Evolutionary conservation across 1,284 basidiomycete genomes (phyloP), one percentile per base, ranked within the genome.

Genomic region (Chalciporus sp.): DNA sequence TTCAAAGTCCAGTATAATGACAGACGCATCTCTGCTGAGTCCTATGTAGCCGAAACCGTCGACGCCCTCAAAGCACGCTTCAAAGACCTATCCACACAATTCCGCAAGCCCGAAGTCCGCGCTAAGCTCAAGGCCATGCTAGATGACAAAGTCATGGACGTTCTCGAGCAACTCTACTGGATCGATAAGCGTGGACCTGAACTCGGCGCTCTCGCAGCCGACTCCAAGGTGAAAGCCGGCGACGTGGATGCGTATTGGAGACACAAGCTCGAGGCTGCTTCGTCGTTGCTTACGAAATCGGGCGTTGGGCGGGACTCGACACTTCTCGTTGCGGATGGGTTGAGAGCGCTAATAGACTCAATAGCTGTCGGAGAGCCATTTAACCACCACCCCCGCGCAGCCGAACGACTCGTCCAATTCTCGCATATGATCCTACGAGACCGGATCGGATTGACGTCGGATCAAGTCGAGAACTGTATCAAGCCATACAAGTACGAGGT

Each of bases 1-100:
- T 99, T 99, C 84, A 99, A 99, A 74, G 95, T 99, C 1, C 94
- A 98, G 72, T 99, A 99, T 79, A 99, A 99, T 69, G 97, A 99
- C 73, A 86, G 94, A 19, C 84, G 91, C 26, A 92, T 98, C 61
- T 92, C 92, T 0, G 88, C 97, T 11, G 97, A 99, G 72, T 95
- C 92, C 3, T 99, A 99, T 68, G 94, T 98, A 47, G 95, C 96
- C 16, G 97, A 99, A 74, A 95, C 94, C 3, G 89, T 98, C 74
- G 96, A 99, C 66, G 79, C 83, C 8, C 84, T 99, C 61, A 99
- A 99, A 75, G 82, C 85, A 0, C 86, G 90, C 43, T 96, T 99
- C 81, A 93, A 91, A 64, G 87, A 94, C 42, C 90, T 90, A 65
- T 91, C 90, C 1, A 72, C 82, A 17, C 86, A 91, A 63, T 98